These are phyloP conservation scores for Alternaria burnsii DNA, from an alignment of 2,329 filamentous ascomycete genomes.

Conservation along the genomic window DNA sequence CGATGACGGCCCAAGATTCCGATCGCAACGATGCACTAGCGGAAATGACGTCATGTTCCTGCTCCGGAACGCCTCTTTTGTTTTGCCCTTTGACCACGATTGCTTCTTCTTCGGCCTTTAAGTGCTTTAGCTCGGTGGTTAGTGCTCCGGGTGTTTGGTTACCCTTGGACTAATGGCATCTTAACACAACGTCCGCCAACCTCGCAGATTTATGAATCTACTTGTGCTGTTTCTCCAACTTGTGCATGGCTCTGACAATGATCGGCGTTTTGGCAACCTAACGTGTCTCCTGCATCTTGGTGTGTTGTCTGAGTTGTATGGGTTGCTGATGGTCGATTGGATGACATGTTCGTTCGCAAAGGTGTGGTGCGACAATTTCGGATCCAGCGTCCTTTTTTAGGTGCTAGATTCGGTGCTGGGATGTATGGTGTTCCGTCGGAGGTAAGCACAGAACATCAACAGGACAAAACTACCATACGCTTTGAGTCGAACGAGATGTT, in stretches of 20 bases:
- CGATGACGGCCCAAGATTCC: neutral
- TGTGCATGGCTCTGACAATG: neutral
- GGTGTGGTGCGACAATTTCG: neutral
- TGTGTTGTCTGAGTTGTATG: neutral
- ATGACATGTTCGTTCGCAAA: neutral
- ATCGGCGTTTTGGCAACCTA: neutral
- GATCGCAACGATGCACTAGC: conserved; percentile 4
- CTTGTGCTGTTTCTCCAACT: neutral
- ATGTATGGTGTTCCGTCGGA: neutral
- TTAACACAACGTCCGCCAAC: neutral
- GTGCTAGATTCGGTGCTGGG: neutral
- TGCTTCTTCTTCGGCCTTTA: neutral
- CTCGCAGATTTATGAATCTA: neutral
- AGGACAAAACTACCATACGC: neutral
- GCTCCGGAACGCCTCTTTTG: neutral
- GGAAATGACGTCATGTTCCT: conserved; percentile 1
- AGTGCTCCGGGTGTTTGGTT: neutral
- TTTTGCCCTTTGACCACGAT: neutral
- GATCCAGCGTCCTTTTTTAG: neutral
- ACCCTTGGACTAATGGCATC: neutral
- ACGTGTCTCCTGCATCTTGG: neutral
- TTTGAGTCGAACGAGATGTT: neutral
- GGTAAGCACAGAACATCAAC: neutral
- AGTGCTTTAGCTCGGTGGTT: neutral
- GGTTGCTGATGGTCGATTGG: neutral